Evolutionary conservation across 2,329 filamentous ascomycete species (phyloP).

Genomic region (Fonsecaea multimorphosa): DNA sequence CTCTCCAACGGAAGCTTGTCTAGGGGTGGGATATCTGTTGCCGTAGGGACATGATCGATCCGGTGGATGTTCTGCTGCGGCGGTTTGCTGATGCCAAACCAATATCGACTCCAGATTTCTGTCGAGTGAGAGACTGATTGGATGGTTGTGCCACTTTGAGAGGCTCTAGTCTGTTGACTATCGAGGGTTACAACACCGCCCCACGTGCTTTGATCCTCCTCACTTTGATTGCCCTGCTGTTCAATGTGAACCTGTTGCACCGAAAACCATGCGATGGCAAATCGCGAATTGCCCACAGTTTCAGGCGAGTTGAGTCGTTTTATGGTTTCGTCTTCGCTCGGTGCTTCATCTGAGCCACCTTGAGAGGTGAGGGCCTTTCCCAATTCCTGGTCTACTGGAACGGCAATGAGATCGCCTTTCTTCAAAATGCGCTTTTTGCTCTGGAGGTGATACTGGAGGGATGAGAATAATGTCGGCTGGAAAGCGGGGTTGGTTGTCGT

Average conservation of each 20-base stretch:
- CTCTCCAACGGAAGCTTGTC: constrained; percentile 68
- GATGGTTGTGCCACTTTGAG: constrained; percentile 86
- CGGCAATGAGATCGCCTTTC: constrained; percentile 83
- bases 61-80: constrained; percentile 54
- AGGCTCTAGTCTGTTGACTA: constrained; percentile 83
- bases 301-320: constrained; percentile 46
- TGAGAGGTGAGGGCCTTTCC: constrained; percentile 81
- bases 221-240: constrained; percentile 54
- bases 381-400: constrained; percentile 84
- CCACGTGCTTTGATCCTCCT: constrained; percentile 71
- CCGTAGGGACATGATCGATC: constrained; percentile 44
- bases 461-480: constrained; percentile 84
- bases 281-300: constrained; percentile 23
- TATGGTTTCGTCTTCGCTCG: constrained; percentile 73
- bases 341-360: constrained; percentile 60
- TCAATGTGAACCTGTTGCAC: constrained; percentile 54
- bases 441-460: constrained; percentile 87
- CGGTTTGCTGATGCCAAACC: constrained; percentile 75
- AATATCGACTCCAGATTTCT: constrained; percentile 85
- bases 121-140: constrained; percentile 78
- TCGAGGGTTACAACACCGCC: constrained; percentile 86
- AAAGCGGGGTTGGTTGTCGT: constrained; percentile 83
- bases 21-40: constrained; percentile 43
- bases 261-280: constrained; percentile 77
- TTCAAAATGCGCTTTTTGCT: constrained; percentile 81